Percentiles rank a stretch among this genome's conserved stretches.
phyloP scores from a whole-genome alignment of 805 yeast genomes.

The Lipomyces lipofer region DNA sequence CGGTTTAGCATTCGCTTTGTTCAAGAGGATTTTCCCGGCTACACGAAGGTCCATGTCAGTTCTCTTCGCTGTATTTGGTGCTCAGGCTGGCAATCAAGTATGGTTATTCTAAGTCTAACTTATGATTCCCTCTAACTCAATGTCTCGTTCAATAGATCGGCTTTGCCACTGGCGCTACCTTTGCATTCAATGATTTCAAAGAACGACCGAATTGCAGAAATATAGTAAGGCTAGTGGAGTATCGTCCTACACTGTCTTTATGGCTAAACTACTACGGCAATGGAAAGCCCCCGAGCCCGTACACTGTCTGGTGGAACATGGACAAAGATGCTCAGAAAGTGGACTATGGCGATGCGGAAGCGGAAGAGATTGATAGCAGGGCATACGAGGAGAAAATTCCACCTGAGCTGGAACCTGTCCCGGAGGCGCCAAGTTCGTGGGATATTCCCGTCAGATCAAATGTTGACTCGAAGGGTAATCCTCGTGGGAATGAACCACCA shows the following conservation, averaged over 20 bases:
- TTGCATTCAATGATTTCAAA: slow-evolving; percentile 11
- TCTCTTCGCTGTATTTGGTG: slow-evolving; percentile 15
- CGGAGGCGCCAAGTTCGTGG: slow-evolving; percentile 20
- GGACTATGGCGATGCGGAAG: neutral
- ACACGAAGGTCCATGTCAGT: slow-evolving; percentile 17
- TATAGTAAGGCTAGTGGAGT: slow-evolving; percentile 11
- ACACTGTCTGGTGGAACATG: slow-evolving; percentile 17
- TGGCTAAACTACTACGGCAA: slow-evolving; percentile 25
- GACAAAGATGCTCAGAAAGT: neutral
- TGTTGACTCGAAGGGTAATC: neutral
- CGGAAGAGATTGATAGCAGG: no score
- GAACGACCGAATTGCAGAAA: slow-evolving; percentile 13
- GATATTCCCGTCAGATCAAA: slow-evolving; percentile 6
- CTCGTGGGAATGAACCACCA: slow-evolving; percentile 6
- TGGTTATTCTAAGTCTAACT: neutral
- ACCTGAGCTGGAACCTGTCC: slow-evolving; percentile 3
- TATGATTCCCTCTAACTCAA: neutral
- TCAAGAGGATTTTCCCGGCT: slow-evolving; percentile 11
- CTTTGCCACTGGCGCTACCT: neutral
- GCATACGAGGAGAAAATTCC: neutral
- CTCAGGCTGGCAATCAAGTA: slow-evolving; percentile 17
- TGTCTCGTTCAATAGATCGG: neutral
- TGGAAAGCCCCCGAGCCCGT: slow-evolving; percentile 17
- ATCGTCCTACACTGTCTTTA: slow-evolving; percentile 18
- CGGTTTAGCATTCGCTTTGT: neutral